phyloP scores from a whole-genome alignment of 192 early-diverging fungal species.

The Allomyces arbusculus region DNA sequence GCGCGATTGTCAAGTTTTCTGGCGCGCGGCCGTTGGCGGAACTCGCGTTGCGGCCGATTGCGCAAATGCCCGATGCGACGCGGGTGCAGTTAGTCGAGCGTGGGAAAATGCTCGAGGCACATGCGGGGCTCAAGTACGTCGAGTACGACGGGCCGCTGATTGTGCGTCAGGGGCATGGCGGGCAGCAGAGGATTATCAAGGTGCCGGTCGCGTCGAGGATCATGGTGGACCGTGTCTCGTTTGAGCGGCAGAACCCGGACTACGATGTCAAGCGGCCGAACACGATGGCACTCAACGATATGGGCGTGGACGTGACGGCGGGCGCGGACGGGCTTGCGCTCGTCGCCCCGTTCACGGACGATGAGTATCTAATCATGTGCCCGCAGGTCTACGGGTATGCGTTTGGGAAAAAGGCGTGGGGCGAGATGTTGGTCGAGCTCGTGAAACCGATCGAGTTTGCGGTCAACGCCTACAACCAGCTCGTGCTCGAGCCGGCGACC shows the following conservation, averaged over 20 bases:
- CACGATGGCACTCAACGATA: background rate
- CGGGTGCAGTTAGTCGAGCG: background rate
- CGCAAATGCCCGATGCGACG: background rate
- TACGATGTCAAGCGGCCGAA: slow-evolving; percentile 1
- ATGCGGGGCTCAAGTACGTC: slow-evolving; percentile 3
- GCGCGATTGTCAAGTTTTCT: background rate
- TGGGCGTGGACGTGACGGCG: background rate
- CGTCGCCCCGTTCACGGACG: background rate
- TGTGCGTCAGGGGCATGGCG: slow-evolving; percentile 1
- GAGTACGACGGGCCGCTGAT: background rate
- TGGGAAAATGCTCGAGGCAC: slow-evolving; percentile 3
- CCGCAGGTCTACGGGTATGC: slow-evolving; percentile 2
- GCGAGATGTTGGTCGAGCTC: slow-evolving; percentile 2
- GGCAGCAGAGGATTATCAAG: background rate
- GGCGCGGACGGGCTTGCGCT: background rate
- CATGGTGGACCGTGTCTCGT: background rate
- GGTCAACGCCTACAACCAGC: slow-evolving; percentile 3
- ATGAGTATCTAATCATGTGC: slow-evolving; percentile 1
- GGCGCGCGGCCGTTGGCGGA: background rate
- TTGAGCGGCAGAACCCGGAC: slow-evolving; percentile 4
- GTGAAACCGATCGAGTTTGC: slow-evolving; percentile 4
- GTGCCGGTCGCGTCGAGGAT: background rate
- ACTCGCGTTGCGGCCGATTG: background rate
- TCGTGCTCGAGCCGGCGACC: slow-evolving; percentile 2
- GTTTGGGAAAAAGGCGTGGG: slow-evolving; percentile 3